Percentiles rank a stretch among this genome's conserved stretches.
These are phyloP conservation scores for Fusarium caatingaense DNA, from an alignment of 2,329 filamentous ascomycete genomes.

Conservation along the genomic window DNA sequence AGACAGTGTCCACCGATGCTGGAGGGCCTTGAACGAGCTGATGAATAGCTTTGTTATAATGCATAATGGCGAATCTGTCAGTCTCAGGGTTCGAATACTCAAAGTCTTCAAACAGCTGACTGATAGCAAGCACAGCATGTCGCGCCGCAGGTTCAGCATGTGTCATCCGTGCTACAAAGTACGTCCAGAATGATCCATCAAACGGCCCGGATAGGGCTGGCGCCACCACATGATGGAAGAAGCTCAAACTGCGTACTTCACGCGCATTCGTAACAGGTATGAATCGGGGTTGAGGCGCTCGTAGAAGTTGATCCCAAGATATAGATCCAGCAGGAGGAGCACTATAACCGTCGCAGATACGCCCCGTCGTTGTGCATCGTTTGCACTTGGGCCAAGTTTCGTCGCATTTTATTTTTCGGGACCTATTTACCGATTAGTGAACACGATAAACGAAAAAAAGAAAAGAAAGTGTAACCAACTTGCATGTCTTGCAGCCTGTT, in stretches of 20 bases:
- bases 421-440: slow-evolving; percentile 50
- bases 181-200: slow-evolving; percentile 56
- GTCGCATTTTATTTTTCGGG: slow-evolving; percentile 68
- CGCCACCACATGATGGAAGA: slow-evolving; percentile 53
- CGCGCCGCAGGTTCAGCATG: slow-evolving; percentile 53
- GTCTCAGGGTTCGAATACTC: slow-evolving; percentile 16
- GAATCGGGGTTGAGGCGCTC: slow-evolving; percentile 26
- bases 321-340: slow-evolving; percentile 46
- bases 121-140: slow-evolving; percentile 55
- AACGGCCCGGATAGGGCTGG: slow-evolving; percentile 52
- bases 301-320: slow-evolving; percentile 53
- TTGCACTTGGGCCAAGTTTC: slow-evolving; percentile 63
- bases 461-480: slow-evolving; percentile 53
- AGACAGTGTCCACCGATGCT: slow-evolving; percentile 49
- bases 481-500: slow-evolving; percentile 66
- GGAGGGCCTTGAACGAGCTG: slow-evolving; percentile 44
- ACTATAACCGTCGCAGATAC: slow-evolving; percentile 67
- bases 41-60: slow-evolving; percentile 57
- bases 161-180: slow-evolving; percentile 53
- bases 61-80: slow-evolving; percentile 50
- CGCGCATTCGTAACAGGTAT: slow-evolving; percentile 40
- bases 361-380: slow-evolving; percentile 63
- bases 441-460: neutral
- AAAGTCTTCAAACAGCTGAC: slow-evolving; percentile 53
- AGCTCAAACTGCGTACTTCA: slow-evolving; percentile 51